Conservation (phyloP, 345 rosid genomes). For the Pistacia integerrima region DNA sequence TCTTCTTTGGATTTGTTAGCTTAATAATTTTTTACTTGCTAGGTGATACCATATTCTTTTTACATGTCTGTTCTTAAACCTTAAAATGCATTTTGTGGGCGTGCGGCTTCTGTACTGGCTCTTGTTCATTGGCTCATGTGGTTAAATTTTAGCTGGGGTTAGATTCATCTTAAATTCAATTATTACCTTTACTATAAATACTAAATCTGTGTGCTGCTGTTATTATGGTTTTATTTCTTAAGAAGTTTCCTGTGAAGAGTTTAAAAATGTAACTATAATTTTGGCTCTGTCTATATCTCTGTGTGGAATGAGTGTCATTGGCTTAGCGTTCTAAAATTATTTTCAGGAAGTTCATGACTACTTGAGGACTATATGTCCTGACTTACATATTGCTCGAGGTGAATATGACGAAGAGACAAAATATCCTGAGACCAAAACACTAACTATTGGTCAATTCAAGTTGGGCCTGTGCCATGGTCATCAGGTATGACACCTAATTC, state of each 20-base stretch:
- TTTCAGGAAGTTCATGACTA: conserved; percentile 92
- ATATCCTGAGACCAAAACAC: conserved; percentile 82
- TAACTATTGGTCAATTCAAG: conserved; percentile 95
- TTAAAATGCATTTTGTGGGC: background rate
- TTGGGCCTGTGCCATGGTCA: conserved; percentile 94
- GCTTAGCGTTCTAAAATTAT: conserved; percentile 10
- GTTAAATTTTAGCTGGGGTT: background rate
- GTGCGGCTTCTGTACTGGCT: background rate
- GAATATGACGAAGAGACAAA: conserved; percentile 84
- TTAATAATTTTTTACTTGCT: background rate
- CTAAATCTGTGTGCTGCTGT: background rate
- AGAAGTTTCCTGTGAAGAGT: background rate
- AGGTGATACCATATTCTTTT: background rate
- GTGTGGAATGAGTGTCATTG: background rate
- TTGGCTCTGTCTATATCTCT: conserved; percentile 1
- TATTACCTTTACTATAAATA: background rate
- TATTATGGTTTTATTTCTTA: background rate
- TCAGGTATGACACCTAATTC: conserved; percentile 51
- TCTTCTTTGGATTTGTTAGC: background rate
- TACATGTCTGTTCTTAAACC: background rate
- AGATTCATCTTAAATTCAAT: background rate
- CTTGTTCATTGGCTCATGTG: background rate
- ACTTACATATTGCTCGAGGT: conserved; percentile 81
- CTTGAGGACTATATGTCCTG: conserved; percentile 88
- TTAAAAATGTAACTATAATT: background rate